Evolutionary conservation across 106 monocot species (phyloP).

Genomic region (Agapanthus africanus): DNA sequence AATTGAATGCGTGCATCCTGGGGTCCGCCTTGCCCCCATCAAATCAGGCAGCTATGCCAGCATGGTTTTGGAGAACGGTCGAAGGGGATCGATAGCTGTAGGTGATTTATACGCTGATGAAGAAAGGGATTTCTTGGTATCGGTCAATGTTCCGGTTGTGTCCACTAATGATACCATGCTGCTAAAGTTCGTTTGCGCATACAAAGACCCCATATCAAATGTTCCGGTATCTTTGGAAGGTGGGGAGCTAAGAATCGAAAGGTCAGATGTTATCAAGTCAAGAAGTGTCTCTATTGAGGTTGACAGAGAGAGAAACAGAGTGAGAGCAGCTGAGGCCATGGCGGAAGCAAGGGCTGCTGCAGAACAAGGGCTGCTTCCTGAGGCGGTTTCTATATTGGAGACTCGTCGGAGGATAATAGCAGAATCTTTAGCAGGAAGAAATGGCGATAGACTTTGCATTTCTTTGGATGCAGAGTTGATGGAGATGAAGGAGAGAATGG

Average conservation of each 20-base stretch:
- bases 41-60: constrained; percentile 71
- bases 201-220: constrained; percentile 42
- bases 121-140: constrained; percentile 71
- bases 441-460: constrained; percentile 47
- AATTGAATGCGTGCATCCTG: constrained; percentile 37
- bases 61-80: constrained; percentile 22
- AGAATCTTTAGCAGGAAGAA: constrained; percentile 29
- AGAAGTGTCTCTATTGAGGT: constrained; percentile 47
- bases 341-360: constrained; percentile 52
- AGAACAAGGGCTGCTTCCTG: constrained; percentile 49
- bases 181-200: constrained; percentile 39
- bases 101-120: constrained; percentile 87
- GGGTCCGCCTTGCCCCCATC: constrained; percentile 24
- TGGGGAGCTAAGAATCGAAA: constrained; percentile 30
- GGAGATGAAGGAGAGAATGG: constrained; percentile 92
- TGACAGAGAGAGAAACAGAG: constrained; percentile 65
- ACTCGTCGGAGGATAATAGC: constrained; percentile 24
- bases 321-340: constrained; percentile 67
- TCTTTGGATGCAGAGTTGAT: constrained; percentile 58
- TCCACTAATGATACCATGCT: constrained; percentile 17
- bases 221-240: constrained; percentile 19
- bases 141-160: constrained; percentile 35
- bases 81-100: constrained; percentile 38
- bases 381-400: constrained; percentile 56
- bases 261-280: constrained; percentile 16